A percentile compares a stretch with the other conserved stretches of the same genome.
These are phyloP conservation scores for Mallotus nudiflorus DNA, from an alignment of 345 rosid species.

Conservation along the genomic window DNA sequence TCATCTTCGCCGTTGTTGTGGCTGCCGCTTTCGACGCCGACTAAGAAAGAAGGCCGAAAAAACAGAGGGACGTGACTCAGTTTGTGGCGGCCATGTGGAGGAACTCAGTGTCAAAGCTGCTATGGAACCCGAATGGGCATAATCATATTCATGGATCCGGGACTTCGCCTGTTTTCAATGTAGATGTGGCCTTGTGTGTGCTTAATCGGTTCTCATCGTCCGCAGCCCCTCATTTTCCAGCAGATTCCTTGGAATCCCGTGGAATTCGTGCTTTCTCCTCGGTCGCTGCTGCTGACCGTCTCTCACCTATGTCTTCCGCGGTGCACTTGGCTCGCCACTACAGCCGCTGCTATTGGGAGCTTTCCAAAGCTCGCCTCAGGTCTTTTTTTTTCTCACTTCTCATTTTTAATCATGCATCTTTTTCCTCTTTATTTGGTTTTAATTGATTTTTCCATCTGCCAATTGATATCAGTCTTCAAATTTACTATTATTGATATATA, in stretches of 20 bases:
- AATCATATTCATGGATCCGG: neutral
- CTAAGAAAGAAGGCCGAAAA: no score
- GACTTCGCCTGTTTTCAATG: neutral
- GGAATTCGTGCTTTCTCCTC: slow-evolving; percentile 38
- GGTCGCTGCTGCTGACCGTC: slow-evolving; percentile 24
- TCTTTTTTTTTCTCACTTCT: slow-evolving; percentile 16
- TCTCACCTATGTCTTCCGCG: slow-evolving; percentile 29
- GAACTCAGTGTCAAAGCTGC: slow-evolving; percentile 3
- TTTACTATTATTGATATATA: no score
- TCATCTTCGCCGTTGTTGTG: no score
- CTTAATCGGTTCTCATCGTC: slow-evolving; percentile 19
- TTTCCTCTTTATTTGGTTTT: neutral
- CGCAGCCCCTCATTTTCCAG: slow-evolving; percentile 7
- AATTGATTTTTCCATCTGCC: no score
- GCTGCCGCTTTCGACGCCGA: no score
- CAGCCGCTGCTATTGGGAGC: slow-evolving; percentile 82
- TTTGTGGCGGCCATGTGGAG: slow-evolving; percentile 31
- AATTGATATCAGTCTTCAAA: no score
- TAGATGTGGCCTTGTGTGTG: neutral
- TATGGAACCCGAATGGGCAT: neutral
- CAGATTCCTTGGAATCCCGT: no score
- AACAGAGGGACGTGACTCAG: no score
- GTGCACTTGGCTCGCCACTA: slow-evolving; percentile 53
- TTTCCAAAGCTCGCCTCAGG: slow-evolving; percentile 98
- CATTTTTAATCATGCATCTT: neutral